Evolutionary conservation across 2,329 filamentous ascomycete species (phyloP).

Genomic region (Tolypocladium ovalisporum): DNA sequence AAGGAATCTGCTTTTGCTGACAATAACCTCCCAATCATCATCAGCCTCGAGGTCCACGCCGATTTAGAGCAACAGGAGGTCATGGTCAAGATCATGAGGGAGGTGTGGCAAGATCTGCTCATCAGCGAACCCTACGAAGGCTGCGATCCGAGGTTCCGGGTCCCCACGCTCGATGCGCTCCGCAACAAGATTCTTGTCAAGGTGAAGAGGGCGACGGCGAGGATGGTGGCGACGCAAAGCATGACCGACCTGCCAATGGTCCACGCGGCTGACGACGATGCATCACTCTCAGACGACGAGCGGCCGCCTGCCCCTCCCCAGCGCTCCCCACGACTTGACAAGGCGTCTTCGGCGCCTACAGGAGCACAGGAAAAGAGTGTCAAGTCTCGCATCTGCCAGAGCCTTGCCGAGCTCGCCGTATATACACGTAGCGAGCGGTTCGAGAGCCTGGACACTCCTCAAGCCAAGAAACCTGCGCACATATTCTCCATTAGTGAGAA

Average conservation of each 20-base stretch:
- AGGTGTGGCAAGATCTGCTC: conserved; percentile 70
- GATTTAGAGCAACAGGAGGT: conserved; percentile 71
- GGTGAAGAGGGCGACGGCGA: conserved; percentile 50
- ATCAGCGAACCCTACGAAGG: conserved; percentile 47
- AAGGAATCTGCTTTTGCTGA: conserved; percentile 65
- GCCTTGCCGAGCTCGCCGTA: conserved; percentile 63
- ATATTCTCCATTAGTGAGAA: conserved; percentile 87
- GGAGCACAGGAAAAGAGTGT: conserved; percentile 15
- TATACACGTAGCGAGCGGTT: conserved; percentile 85
- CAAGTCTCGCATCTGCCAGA: conserved; percentile 55
- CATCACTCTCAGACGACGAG: conserved; percentile 34
- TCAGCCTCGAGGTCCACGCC: conserved; percentile 88
- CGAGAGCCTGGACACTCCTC: conserved; percentile 55
- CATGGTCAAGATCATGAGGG: conserved; percentile 90
- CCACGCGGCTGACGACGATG: conserved; percentile 23
- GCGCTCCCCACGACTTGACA: neutral
- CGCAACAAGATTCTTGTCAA: conserved; percentile 75
- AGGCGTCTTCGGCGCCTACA: neutral
- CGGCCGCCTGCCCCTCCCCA: conserved; percentile 5
- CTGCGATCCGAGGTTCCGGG: conserved; percentile 39
- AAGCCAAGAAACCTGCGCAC: conserved; percentile 47
- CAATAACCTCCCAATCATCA: conserved; percentile 72
- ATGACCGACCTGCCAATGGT: conserved; percentile 7
- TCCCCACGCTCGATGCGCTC: conserved; percentile 63
- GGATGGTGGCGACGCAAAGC: conserved; percentile 17